A percentile compares a stretch with the other conserved stretches of the same genome.
phyloP scores from a whole-genome alignment of 2,329 filamentous ascomycete genomes.

The Tricladium varicosporioides region DNA sequence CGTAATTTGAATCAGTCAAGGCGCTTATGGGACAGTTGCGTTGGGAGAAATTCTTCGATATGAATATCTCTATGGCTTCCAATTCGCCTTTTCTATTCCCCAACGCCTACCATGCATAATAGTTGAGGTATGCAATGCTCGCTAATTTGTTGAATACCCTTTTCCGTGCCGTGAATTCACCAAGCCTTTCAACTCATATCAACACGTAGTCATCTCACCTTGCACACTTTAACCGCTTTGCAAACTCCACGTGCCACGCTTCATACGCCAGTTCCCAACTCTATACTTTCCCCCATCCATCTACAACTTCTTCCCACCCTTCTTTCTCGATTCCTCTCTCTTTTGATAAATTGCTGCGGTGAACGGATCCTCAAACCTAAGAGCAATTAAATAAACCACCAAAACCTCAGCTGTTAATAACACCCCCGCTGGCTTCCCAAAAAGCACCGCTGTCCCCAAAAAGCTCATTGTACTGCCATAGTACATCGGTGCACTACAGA shows the following conservation, averaged over 20 bases:
- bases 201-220: constrained; percentile 3
- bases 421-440: constrained; percentile 83
- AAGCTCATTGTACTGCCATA: constrained; percentile 92
- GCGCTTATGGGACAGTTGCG: constrained; percentile 9
- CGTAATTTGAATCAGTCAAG: not conserved
- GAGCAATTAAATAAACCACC: constrained; percentile 74
- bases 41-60: not conserved
- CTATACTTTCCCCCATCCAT: constrained; percentile 2
- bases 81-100: constrained; percentile 8
- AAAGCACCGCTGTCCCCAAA: constrained; percentile 79
- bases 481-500: constrained; percentile 93
- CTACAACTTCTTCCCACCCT: constrained; percentile 31
- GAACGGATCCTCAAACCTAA: constrained; percentile 91
- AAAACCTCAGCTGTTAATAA: constrained; percentile 73
- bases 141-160: constrained; percentile 27
- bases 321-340: constrained; percentile 55
- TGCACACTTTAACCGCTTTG: not conserved
- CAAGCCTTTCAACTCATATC: constrained; percentile 1
- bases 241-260: no score
- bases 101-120: constrained; percentile 27
- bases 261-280: not conserved
- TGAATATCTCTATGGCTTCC: not conserved
- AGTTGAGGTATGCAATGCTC: constrained; percentile 29
- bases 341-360: constrained; percentile 91
- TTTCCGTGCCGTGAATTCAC: constrained; percentile 7